A percentile compares a stretch with the other conserved stretches of the same genome.
Conservation (phyloP, 495 filamentous ascomycete species). For the Podospora sp. region DNA sequence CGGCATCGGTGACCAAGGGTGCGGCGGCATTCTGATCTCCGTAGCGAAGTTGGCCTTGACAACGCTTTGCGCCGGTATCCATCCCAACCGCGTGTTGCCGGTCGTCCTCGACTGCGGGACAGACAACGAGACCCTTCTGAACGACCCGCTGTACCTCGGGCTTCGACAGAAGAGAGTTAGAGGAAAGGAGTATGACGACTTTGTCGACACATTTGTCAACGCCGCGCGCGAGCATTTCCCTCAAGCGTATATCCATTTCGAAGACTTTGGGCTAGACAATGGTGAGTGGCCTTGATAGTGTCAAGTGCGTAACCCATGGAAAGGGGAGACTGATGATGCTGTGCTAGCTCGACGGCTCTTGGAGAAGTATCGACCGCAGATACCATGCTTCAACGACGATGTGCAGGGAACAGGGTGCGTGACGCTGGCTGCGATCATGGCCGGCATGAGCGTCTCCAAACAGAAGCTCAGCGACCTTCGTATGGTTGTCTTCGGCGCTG, state of each 20-base stretch:
- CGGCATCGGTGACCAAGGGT: constrained; percentile 90
- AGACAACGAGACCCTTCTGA: constrained; percentile 73
- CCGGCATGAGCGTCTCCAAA: constrained; percentile 68
- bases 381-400: constrained; percentile 91
- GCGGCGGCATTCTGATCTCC: constrained; percentile 82
- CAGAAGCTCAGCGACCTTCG: constrained; percentile 67
- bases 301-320: neutral
- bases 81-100: constrained; percentile 76
- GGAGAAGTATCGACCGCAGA: constrained; percentile 68
- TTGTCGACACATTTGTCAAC: constrained; percentile 75
- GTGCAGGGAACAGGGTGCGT: constrained; percentile 90
- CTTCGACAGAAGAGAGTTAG: constrained; percentile 64
- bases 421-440: constrained; percentile 78
- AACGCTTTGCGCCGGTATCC: constrained; percentile 82
- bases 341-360: constrained; percentile 62
- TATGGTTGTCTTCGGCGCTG: constrained; percentile 77
- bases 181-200: constrained; percentile 76
- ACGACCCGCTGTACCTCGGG: constrained; percentile 83
- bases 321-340: neutral
- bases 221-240: constrained; percentile 70
- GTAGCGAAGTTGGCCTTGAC: constrained; percentile 81
- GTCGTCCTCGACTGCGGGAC: constrained; percentile 90
- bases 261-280: constrained; percentile 61
- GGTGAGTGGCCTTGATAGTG: constrained; percentile 33
- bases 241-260: constrained; percentile 82